Conservation (phyloP, 805 yeast species). For the Saccharomycopsis guyanensis region DNA sequence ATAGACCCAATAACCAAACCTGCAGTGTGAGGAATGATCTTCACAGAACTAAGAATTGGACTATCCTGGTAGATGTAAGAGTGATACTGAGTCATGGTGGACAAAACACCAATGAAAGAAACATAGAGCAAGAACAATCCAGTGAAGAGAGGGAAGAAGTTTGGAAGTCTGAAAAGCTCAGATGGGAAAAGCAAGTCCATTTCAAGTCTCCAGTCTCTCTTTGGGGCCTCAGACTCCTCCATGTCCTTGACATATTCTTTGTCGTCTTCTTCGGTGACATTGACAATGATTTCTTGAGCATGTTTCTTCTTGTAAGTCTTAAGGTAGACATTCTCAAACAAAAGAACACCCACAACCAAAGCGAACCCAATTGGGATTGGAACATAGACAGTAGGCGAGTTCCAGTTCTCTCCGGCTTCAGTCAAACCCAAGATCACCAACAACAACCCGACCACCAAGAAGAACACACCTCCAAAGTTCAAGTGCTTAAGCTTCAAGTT, state of each 20-base stretch:
- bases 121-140: conserved; percentile 3
- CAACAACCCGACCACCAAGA: conserved; percentile 31
- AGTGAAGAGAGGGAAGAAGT: conserved; percentile 8
- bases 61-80: conserved; percentile 6
- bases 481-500: conserved; percentile 25
- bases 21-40: conserved; percentile 3
- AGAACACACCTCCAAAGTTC: conserved; percentile 31
- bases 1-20: conserved; percentile 18
- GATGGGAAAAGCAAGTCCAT: conserved; percentile 9
- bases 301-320: conserved; percentile 19
- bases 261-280: background rate
- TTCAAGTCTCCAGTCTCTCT: conserved; percentile 9
- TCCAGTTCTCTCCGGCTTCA: conserved; percentile 39
- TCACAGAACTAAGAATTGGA: conserved; percentile 6
- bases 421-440: conserved; percentile 38
- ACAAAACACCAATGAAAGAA: conserved; percentile 1
- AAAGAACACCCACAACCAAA: conserved; percentile 24
- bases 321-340: conserved; percentile 28
- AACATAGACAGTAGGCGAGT: conserved; percentile 34
- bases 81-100: conserved; percentile 7
- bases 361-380: conserved; percentile 34
- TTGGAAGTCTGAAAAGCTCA: conserved; percentile 5
- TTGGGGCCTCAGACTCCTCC: conserved; percentile 19
- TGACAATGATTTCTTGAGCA: background rate
- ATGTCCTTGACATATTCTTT: background rate